Evolutionary conservation across 441 rosid genomes (phyloP), one percentile per base, ranked within the genome.

Genomic region (Manihot esculenta): DNA sequence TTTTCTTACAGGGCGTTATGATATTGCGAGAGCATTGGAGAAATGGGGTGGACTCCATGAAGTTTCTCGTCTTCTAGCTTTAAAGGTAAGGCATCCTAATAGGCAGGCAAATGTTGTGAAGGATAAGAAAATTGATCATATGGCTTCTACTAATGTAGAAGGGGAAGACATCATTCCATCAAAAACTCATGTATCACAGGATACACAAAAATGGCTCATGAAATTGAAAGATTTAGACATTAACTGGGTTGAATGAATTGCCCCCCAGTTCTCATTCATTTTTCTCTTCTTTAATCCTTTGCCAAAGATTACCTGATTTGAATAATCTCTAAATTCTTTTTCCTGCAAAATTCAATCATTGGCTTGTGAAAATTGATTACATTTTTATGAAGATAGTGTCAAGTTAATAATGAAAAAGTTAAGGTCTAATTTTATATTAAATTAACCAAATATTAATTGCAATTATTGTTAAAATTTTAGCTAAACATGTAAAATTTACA

Each of bases 21-120:
- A 92, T 84, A 95, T 95, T 27, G 99, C 99, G 1, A 85, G 98
- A 3, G 97, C 98, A 62, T 78, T 92, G 26, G 99, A 95, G 89
- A 95, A 92, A 81, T 95, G 99, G 97, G 98, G 99, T 18, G 98
- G 98, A 11, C 83, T 92, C 20, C 96, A 83, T 45, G 94, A 95
- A 83, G 97, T 92, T 21, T 89, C 98, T 35, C 89, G 94, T 21
- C 90, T 95, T 6, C 54, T 92, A 68, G 83, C 93, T 1, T 86
- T 95, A n/a, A 86, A 88, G 78, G 86, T 91, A 72, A 88, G 99
- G 81, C 89, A 85, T 71, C 93, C 92, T 1, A 87, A 79, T 69
- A 85, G 89, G 51, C 91, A 81, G 72, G 68, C 72, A 42, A 82
- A 75, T 53, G 72, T 72, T 18, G 76, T 71, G 41, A 87, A 77